Conservation (phyloP, 176 grass and related monocot species). For the Canna indica region DNA sequence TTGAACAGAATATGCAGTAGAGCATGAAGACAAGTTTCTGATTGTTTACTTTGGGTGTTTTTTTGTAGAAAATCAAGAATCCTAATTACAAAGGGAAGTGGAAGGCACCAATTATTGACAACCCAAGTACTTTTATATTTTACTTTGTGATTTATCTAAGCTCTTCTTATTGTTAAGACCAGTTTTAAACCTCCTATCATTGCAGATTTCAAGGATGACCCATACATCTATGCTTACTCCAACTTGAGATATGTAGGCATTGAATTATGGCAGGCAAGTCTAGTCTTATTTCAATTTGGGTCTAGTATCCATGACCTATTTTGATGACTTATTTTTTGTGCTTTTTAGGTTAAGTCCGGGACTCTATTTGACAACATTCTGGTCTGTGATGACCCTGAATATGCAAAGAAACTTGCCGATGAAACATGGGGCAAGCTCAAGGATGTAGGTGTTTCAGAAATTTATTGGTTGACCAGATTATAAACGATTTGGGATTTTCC, state of each 20-base stretch:
- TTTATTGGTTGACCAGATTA: no score
- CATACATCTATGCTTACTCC: conserved; percentile 62
- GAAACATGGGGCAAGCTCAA: conserved; percentile 81
- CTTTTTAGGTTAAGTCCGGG: conserved; percentile 74
- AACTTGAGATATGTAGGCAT: conserved; percentile 86
- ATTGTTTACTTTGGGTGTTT: conserved; percentile 9
- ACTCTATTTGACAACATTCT: conserved; percentile 87
- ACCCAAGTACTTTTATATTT: conserved; percentile 53
- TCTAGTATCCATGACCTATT: background rate
- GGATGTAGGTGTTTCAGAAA: conserved; percentile 32
- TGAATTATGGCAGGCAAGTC: conserved; percentile 85
- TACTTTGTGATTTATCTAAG: background rate
- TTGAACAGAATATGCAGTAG: background rate
- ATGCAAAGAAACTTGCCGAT: conserved; percentile 68
- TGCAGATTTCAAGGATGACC: conserved; percentile 94
- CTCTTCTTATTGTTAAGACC: background rate
- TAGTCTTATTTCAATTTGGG: background rate
- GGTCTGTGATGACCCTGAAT: conserved; percentile 60
- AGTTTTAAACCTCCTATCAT: background rate
- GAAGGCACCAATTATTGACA: conserved; percentile 92
- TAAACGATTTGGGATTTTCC: background rate
- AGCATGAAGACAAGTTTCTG: background rate
- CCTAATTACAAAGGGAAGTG: conserved; percentile 92
- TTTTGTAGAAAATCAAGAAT: conserved; percentile 89
- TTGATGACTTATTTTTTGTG: background rate